Evolutionary conservation across 2,329 filamentous ascomycete genomes (phyloP), one percentile per base, ranked within the genome.

Genomic region (Bertia moriformis): DNA sequence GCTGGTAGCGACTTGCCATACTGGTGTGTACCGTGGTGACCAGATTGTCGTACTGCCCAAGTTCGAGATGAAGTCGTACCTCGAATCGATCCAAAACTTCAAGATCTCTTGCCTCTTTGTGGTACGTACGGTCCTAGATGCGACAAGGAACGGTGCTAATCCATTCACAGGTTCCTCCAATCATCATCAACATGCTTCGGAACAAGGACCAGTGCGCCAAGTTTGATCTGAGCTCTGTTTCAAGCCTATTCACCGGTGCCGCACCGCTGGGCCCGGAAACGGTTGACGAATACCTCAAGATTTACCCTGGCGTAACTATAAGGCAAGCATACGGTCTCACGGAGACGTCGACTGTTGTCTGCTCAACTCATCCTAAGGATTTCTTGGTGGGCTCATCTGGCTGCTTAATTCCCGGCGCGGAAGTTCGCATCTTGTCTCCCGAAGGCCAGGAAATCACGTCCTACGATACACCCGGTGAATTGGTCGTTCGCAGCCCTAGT

Each of bases 231-330:
- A 79, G 71, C 48, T 78, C 72, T 38, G 76, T 89, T 1, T 62
- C 61, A 4, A 55, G 62, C 1, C 56, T 86, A 10, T 85, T 82
- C 53, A 83, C 79, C 0, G 86, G 85, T 2, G 86, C 85, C 0
- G 85, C 86, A 3, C 85, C 85, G 0, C 61, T 89, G 0, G 83
- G 83, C 2, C 66, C 73, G 44, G 83, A 89, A 54, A 83, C 80
- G 0, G 71, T 80, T 1, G 63, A 71, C 27, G 77, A 82, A 4
- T 57, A 88, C 30, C 60, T 67, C 15, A 63, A 64, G 33, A 55
- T 73, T 18, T 81, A 74, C 46, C 80, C 82, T 0, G 57, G 56
- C 0, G 82, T 81, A 69, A 57, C 57, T 1, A 64, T 87, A 33
- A 64, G 71, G 37, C 81, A 86, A 57, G 82, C 73, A 24, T 89